phyloP scores from a whole-genome alignment of 225 moss, liverwort and hornwort genomes.

The Pseudoscleropodium purum region DNA sequence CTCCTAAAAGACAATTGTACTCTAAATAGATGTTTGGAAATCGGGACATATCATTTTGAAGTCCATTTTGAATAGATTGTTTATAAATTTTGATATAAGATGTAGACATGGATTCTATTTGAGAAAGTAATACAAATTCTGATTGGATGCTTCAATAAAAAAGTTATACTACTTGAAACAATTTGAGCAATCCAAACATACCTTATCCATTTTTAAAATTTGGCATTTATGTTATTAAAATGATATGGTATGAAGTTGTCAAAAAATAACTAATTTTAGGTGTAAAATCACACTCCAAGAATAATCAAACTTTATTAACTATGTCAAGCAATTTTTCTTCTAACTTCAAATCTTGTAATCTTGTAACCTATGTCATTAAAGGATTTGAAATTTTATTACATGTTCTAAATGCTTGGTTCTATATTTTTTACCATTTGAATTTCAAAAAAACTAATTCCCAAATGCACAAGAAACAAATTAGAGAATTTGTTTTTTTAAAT shows the following conservation, averaged over 20 bases:
- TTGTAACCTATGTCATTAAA: background rate
- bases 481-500: too few species aligned
- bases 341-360: background rate
- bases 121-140: background rate
- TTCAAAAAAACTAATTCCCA: rapidly evolving
- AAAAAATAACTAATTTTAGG: background rate
- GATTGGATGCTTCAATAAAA: rapidly evolving
- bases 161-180: rapidly evolving
- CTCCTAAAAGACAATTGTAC: background rate
- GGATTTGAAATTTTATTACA: background rate
- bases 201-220: too few species aligned
- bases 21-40: background rate
- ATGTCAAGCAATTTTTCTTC: rapidly evolving
- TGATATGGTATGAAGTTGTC: background rate
- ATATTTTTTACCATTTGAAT: background rate
- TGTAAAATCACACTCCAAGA: background rate
- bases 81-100: background rate
- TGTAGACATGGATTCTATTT: background rate
- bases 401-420: background rate
- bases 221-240: background rate
- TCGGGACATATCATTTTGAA: background rate
- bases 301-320: background rate
- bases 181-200: rapidly evolving
- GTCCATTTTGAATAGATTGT: background rate
- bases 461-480: background rate